Evolutionary conservation across 768 basidiomycete species (phyloP), one percentile per base, ranked within the genome.

Genomic region (Pulveroboletus ravenelii): DNA sequence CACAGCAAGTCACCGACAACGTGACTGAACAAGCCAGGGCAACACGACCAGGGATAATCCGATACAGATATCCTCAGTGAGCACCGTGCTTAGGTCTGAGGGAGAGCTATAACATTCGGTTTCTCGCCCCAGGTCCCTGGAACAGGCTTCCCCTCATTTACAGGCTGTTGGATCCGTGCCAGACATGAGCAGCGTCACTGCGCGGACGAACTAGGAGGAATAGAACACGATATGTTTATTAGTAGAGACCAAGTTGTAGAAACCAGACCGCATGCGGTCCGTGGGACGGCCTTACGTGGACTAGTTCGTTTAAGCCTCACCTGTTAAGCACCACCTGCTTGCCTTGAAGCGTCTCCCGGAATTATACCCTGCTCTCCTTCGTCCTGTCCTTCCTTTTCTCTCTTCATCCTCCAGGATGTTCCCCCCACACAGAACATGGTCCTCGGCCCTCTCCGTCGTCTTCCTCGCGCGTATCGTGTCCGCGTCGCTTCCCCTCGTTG

Each of bases 21-120:
- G 56, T 75, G 46, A 58, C 81, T 10, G 60, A 81, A 34, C 57
- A 74, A 60, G 56, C 68, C 68, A 61, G 73, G 69, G 58, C 73
- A 64, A 67, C 74, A 66, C 61, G 76, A 70, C 58, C 74, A 44
- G 54, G 53, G 14, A 74, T 85, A 35, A 80, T 82, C 63, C 77
- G 85, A 36, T 83, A 79, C 63, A 76, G 84, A 57, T 86, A 82
- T 64, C 84, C 87, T 47, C 84, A 87, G 89, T 91, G 57, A 67
- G 87, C 78, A 35, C n/a, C 45, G 23, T 18, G 34, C 12, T 38
- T 30, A 9, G 18, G 39, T 40, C n/a, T 20, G 32, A 48, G 47
- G 29, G 41, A 34, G 49, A 44, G 34, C 39, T 10, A 20, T 50
- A 30, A 55, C 31, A 15, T 51, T 50, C 12, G 30, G 30, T 35